phyloP scores from a whole-genome alignment of 2,329 filamentous ascomycete species.

The Thelonectria olida region DNA sequence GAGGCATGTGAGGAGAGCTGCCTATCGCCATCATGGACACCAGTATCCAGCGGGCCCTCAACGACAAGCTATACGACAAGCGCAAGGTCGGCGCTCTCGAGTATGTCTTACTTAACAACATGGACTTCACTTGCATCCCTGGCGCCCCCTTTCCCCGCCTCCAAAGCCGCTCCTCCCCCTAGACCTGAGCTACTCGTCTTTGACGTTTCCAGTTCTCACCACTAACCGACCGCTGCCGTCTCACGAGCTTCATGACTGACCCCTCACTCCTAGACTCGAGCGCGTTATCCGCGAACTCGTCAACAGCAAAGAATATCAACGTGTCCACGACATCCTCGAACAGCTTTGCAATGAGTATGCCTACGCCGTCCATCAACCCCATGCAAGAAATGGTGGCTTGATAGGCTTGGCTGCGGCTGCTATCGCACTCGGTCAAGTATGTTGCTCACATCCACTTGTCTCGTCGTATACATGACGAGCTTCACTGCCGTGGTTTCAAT shows the following conservation, averaged over 20 bases:
- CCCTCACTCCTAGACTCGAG: constrained; percentile 73
- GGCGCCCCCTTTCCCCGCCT: not conserved
- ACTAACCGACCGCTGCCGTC: not conserved
- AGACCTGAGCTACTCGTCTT: no score
- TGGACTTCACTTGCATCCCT: not conserved
- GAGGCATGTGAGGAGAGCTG: constrained; percentile 33
- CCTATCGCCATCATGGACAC: constrained; percentile 74
- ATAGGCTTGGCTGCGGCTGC: constrained; percentile 96
- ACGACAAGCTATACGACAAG: constrained; percentile 99
- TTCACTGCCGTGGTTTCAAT: not conserved
- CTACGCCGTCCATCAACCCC: constrained; percentile 95
- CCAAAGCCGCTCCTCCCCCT: not conserved
- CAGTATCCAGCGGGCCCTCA: constrained; percentile 88
- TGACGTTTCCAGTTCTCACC: not conserved
- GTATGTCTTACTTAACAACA: constrained; percentile 66
- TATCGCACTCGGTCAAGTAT: constrained; percentile 90
- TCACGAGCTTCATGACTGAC: constrained; percentile 16
- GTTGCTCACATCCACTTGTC: constrained; percentile 46
- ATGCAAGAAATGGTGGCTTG: constrained; percentile 94
- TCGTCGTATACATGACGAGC: not conserved
- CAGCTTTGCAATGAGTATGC: constrained; percentile 98
- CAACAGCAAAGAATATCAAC: constrained; percentile 77
- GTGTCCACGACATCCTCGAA: constrained; percentile 87
- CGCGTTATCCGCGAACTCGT: constrained; percentile 87
- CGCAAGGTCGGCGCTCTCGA: constrained; percentile 96